Evolutionary conservation across 1,284 basidiomycete genomes (phyloP), one percentile per base, ranked within the genome.

Genomic region (Papiliotrema flavescens): DNA sequence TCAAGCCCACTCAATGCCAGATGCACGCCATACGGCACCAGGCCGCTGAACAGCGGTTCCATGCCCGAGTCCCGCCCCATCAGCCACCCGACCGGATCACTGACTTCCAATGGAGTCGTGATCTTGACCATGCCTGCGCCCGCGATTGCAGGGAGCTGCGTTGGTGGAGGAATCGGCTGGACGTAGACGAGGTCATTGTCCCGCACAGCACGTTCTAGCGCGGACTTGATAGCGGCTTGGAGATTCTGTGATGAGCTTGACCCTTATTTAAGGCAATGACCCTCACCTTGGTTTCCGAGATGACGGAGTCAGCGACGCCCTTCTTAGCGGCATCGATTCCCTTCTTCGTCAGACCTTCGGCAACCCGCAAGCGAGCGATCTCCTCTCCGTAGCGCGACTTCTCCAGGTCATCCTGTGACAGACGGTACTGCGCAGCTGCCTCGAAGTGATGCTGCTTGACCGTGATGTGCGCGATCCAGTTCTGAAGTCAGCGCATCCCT

Each of bases 141-240:
- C 39, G 80, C 76, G 45, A 98, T 85, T 0, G 81, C 71, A 0
- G 86, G 76, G 3, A 97, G 81, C 26, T 86, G 81, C 2, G 88
- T 84, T 1, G 83, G 69, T 0, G 90, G 79, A 0, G 92, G 93
- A 0, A 96, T 82, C 44, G 90, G 85, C 54, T 91, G 83, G 62
- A 97, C 89, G 76, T 98, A 99, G 49, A 99, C 96, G 5, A 98
- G 79, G 72, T 97, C 90, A 69, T 99, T 99, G 74, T 98, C 96
- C 26, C 90, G 84, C 57, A 88, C 84, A 0, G 94, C 90, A 15
- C 90, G 82, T 2, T 80, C 75, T 20, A 80, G 66, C 22, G 79
- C 76, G 2, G 75, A 64, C 23, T 73, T 67, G 34, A 91, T 73
- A 36, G 84, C 84, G 44, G 81, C 85, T 65, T 88, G 83, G 19